Percentiles rank a stretch among this genome's conserved stretches.
These are phyloP conservation scores for Madurella mycetomatis DNA, from an alignment of 2,329 filamentous ascomycete genomes.

Conservation along the genomic window DNA sequence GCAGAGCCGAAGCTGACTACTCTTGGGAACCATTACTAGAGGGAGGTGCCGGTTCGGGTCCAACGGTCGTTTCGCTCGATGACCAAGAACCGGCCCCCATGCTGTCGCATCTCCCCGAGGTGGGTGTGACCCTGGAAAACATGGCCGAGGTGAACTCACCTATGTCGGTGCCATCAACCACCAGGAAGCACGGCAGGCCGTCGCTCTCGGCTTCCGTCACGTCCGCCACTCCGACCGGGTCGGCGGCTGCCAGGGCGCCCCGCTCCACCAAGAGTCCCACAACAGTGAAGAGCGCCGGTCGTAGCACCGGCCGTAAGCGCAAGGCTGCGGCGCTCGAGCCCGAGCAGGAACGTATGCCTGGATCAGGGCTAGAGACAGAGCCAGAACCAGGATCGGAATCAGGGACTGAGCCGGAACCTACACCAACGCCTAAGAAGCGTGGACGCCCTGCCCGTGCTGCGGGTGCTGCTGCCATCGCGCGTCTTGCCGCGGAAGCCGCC, in stretches of 20 bases:
- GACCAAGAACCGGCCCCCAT: slow-evolving; percentile 5
- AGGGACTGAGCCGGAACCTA: slow-evolving; percentile 10
- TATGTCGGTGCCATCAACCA: slow-evolving; percentile 3
- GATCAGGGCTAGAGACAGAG: slow-evolving; percentile 6
- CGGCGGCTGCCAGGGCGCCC: slow-evolving; percentile 10
- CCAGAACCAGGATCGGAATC: slow-evolving; percentile 7
- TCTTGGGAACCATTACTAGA: neutral
- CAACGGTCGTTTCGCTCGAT: slow-evolving; percentile 18
- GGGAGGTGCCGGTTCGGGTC: neutral
- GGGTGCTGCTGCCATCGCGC: slow-evolving; percentile 19
- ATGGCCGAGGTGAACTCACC: neutral
- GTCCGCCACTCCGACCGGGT: slow-evolving; percentile 20
- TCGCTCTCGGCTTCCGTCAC: slow-evolving; percentile 21
- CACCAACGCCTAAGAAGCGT: slow-evolving; percentile 20
- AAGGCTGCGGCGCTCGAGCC: slow-evolving; percentile 22
- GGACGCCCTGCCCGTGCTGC: slow-evolving; percentile 20
- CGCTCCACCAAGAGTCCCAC: slow-evolving; percentile 16
- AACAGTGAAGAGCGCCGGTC: slow-evolving; percentile 14
- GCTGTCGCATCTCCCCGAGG: slow-evolving; percentile 5
- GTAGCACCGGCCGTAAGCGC: slow-evolving; percentile 26
- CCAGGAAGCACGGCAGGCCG: slow-evolving; percentile 25
- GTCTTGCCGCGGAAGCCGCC: slow-evolving; percentile 21
- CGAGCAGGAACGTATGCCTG: slow-evolving; percentile 1
- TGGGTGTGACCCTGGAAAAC: slow-evolving; percentile 13
- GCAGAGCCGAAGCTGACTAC: slow-evolving; percentile 12